These are phyloP conservation scores for Vishniacozyma victoriae DNA, from an alignment of 768 basidiomycete species.

Conservation along the genomic window DNA sequence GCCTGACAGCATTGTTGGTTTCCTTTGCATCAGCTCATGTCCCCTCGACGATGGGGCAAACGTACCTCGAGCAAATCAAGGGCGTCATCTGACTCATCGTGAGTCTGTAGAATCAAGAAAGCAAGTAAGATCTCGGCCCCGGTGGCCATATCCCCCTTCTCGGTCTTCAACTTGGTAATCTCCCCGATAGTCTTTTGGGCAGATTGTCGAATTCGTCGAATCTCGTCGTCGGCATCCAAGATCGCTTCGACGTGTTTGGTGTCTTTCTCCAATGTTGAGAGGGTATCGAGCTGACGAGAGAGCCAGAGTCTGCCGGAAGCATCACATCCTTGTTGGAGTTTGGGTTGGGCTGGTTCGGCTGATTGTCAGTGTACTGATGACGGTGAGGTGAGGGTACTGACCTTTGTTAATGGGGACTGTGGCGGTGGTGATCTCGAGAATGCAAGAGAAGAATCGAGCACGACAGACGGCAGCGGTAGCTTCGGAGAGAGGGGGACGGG, in stretches of 20 bases:
- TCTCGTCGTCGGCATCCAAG: slow-evolving; percentile 57
- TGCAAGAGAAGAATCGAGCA: slow-evolving; percentile 62
- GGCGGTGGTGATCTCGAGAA: slow-evolving; percentile 67
- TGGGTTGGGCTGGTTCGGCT: slow-evolving; percentile 4
- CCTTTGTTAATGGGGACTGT: slow-evolving; percentile 42
- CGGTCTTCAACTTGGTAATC: not conserved
- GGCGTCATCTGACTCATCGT: slow-evolving; percentile 62
- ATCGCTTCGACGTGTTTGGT: slow-evolving; percentile 60
- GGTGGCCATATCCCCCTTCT: slow-evolving; percentile 56
- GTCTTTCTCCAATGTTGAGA: slow-evolving; percentile 56
- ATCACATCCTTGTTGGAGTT: slow-evolving; percentile 53
- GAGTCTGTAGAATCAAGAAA: slow-evolving; percentile 65
- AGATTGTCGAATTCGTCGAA: slow-evolving; percentile 50
- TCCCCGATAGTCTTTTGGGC: too few species aligned
- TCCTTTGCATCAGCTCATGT: slow-evolving; percentile 15
- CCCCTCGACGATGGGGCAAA: not conserved
- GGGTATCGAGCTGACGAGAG: slow-evolving; percentile 54
- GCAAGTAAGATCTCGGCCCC: slow-evolving; percentile 68
- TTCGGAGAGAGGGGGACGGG: slow-evolving; percentile 68
- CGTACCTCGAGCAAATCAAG: slow-evolving; percentile 61
- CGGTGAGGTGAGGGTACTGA: not conserved
- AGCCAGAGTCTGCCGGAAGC: slow-evolving; percentile 77
- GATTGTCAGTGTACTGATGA: not conserved
- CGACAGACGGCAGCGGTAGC: slow-evolving; percentile 63
- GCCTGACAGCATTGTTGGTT: slow-evolving; percentile 30